phyloP scores from a whole-genome alignment of 139 green algal genomes.

The Volvox reticuliferus region DNA sequence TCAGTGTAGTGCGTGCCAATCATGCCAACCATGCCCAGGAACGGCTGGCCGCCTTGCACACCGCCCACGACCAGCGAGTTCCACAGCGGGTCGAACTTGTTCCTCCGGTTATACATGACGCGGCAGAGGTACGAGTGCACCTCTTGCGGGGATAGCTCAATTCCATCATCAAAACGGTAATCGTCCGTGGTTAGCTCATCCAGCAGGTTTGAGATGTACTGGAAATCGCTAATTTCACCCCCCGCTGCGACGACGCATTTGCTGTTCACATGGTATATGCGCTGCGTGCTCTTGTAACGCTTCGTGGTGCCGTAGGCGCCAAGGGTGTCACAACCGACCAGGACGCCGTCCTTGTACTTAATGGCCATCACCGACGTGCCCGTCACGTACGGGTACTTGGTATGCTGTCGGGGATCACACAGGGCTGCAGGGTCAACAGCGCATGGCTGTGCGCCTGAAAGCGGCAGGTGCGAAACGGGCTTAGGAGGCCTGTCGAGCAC shows the following conservation, averaged over 20 bases:
- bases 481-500: slow-evolving; percentile 56
- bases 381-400: slow-evolving; percentile 95
- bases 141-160: slow-evolving; percentile 62
- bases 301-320: slow-evolving; percentile 98
- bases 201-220: slow-evolving; percentile 91
- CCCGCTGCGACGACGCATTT: slow-evolving; percentile 83
- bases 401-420: slow-evolving; percentile 54
- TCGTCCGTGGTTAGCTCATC: slow-evolving; percentile 94
- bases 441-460: slow-evolving; percentile 76
- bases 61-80: slow-evolving; percentile 96
- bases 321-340: slow-evolving; percentile 95
- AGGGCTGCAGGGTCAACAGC: slow-evolving; percentile 74
- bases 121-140: slow-evolving; percentile 92
- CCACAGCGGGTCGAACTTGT: slow-evolving; percentile 96
- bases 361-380: slow-evolving; percentile 95
- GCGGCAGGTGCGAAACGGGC: slow-evolving; percentile 61
- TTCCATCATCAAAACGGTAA: slow-evolving; percentile 90
- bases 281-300: slow-evolving; percentile 96
- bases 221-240: slow-evolving; percentile 96
- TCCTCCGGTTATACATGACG: slow-evolving; percentile 97
- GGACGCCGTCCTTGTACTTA: slow-evolving; percentile 96
- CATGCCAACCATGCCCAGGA: slow-evolving; percentile 93
- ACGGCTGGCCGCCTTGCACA: slow-evolving; percentile 69
- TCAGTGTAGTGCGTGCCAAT: slow-evolving; percentile 91
- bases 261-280: slow-evolving; percentile 85